Evolutionary conservation across 179 eudicot species (phyloP), one percentile per base, ranked within the genome.

Genomic region (Drosera spatulata): DNA sequence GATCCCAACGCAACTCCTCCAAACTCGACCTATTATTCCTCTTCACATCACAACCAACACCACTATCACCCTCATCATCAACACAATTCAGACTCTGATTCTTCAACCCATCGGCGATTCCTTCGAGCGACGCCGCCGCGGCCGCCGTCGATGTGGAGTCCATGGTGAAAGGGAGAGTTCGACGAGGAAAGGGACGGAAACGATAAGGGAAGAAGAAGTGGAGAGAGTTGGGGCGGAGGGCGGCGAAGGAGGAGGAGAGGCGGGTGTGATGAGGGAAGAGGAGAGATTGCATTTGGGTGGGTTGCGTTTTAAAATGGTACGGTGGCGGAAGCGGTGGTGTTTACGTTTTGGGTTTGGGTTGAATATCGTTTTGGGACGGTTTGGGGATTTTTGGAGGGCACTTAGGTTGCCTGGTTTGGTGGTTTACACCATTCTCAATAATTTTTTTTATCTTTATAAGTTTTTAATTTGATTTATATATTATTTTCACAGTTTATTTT

Each of bases 1-100:
- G 69, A 70, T 93, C 97, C 99, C 99, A 89, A 56, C 79, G 85
- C 14, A 93, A 78, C 41, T 86, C 85, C 53, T 93, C 94, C n/a
- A 93, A 86, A 57, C 66, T 83, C 81, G 60, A 68, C 61, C 47
- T 72, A 50, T 15, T 7, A 12, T 13, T 51, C 45, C 8, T 7
- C 8, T 7, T 43, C 5, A 4, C 6, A 7, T 7, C 8, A 43
- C 1, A 6, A 61, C 13, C 14, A 51, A 6, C 11, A 51, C 11
- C 55, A 14, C 10, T 1, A 55, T 10, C 8, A 55, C 3, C 38
- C 12, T 37, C 59, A 40, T 10, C 15, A 13, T 38, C 51, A 7
- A 58, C 5, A 39, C 44, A 47, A 59, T 69, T 52, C 15, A 79
- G 69, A 39, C 61, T 79, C 61, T 85, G 96, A 61, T 81, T 80